phyloP scores from a whole-genome alignment of 2,329 filamentous ascomycete genomes.

The Lasiodiplodia sp. region DNA sequence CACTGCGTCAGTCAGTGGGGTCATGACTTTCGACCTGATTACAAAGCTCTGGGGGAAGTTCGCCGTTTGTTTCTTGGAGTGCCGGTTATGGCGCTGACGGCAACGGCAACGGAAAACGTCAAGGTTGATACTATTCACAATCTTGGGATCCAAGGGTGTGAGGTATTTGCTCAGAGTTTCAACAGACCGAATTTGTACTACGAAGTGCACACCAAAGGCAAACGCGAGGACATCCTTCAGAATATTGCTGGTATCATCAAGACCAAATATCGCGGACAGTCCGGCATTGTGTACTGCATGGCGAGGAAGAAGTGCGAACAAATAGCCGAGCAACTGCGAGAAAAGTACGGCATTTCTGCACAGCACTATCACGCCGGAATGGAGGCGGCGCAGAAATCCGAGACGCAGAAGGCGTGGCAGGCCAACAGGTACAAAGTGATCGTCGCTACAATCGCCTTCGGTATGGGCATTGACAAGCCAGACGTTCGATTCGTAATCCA shows the following conservation, averaged over 20 bases:
- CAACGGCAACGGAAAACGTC: conserved; percentile 92
- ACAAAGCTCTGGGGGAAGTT: conserved; percentile 82
- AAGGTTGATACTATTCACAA: conserved; percentile 92
- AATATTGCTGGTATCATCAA: conserved; percentile 73
- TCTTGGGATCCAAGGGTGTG: conserved; percentile 79
- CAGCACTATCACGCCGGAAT: conserved; percentile 88
- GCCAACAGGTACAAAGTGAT: conserved; percentile 81
- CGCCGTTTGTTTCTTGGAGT: conserved; percentile 76
- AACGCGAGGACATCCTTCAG: conserved; percentile 61
- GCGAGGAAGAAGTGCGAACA: conserved; percentile 84
- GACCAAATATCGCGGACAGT: conserved; percentile 71
- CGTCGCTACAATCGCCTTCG: conserved; percentile 97
- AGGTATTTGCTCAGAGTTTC: conserved; percentile 90
- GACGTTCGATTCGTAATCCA: conserved; percentile 98
- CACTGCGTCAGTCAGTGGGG: conserved; percentile 99
- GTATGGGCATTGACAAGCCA: conserved; percentile 99
- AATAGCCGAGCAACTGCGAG: conserved; percentile 72
- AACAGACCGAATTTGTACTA: conserved; percentile 96
- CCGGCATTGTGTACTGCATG: conserved; percentile 92
- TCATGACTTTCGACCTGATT: conserved; percentile 96
- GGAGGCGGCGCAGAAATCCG: conserved; percentile 69
- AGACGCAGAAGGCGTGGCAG: conserved; percentile 85
- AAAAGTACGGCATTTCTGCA: conserved; percentile 72
- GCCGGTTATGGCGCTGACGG: conserved; percentile 92
- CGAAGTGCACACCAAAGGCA: conserved; percentile 77